Percentiles rank a stretch among this genome's conserved stretches.
phyloP scores from a whole-genome alignment of 2,329 filamentous ascomycete genomes.

The Stromatinia cepivora region DNA sequence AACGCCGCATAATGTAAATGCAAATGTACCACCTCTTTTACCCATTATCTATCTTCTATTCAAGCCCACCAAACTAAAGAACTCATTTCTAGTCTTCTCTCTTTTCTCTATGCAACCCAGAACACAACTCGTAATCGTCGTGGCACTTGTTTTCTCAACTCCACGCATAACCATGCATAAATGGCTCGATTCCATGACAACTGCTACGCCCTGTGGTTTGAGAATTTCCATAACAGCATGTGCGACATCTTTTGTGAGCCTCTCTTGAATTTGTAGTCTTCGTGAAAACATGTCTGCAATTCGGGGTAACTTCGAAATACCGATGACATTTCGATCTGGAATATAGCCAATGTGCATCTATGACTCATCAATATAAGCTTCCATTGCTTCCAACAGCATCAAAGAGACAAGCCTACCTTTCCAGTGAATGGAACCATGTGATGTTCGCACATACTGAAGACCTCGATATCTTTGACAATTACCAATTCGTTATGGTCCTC shows the following conservation, averaged over 20 bases:
- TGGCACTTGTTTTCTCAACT: slow-evolving; percentile 86
- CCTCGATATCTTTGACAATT: slow-evolving; percentile 95
- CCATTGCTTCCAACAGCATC: not conserved
- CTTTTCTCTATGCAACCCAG: slow-evolving; percentile 92
- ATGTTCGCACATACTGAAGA: slow-evolving; percentile 94
- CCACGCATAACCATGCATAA: slow-evolving; percentile 99
- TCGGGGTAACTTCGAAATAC: slow-evolving; percentile 90
- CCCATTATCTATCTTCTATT: slow-evolving; percentile 49
- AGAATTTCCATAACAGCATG: slow-evolving; percentile 91
- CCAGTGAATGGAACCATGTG: slow-evolving; percentile 95
- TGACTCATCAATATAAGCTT: slow-evolving; percentile 23
- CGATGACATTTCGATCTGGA: slow-evolving; percentile 84
- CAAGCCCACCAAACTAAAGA: slow-evolving; percentile 75
- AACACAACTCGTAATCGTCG: slow-evolving; percentile 94
- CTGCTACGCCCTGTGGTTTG: slow-evolving; percentile 89
- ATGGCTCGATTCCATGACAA: slow-evolving; percentile 96
- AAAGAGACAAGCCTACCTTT: slow-evolving; percentile 59
- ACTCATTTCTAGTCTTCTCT: slow-evolving; percentile 94
- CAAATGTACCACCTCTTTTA: slow-evolving; percentile 13
- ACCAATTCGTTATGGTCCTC: slow-evolving; percentile 97
- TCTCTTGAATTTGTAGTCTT: slow-evolving; percentile 91
- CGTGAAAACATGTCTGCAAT: slow-evolving; percentile 97
- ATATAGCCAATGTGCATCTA: slow-evolving; percentile 99
- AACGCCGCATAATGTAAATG: slow-evolving; percentile 32
- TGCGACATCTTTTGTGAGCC: slow-evolving; percentile 93